Evolutionary conservation across 306 rosid species (phyloP), one percentile per base, ranked within the genome.

Genomic region (Glycyrrhiza uralensis): DNA sequence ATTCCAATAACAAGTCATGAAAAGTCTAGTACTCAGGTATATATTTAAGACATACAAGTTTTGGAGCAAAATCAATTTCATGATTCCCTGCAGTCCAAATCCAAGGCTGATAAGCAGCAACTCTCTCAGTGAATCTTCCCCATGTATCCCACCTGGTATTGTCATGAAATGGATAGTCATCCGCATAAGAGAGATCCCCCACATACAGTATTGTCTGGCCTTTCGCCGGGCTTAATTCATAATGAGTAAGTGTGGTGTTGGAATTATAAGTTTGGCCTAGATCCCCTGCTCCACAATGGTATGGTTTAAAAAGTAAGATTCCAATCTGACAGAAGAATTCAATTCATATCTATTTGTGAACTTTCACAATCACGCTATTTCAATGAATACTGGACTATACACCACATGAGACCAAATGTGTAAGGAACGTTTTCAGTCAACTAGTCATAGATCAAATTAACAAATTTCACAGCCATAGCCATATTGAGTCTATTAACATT

Each of bases 51-150:
- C 78, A n/a, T 74, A 84, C 88, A 81, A 85, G 41, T n/a, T 81
- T 4, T 2, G 86, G 88, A 62, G 84, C 84, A 69, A 70, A 77
- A 79, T 85, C 88, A 35, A 71, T 32, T 49, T 85, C 88, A 52
- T 85, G 88, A 63, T 85, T 85, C 2, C 88, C 88, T 18, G 82
- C 86, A 50, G 82, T 74, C 87, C 93, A 89, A 73, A 87, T 83
- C 93, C 96, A 92, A 35, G 92, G 93, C 56, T 92, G 97, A 80
- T 87, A 72, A 12, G 97, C 93, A 57, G 78, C 82, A 83, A 59
- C 75, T 70, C 93, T 86, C 69, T 92, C 97, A 0, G 46, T 9
- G 44, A 89, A 92, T 42, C 97, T 85, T 61, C 92, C 82, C 97
- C 97, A 92, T 12, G 92, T 81, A 62, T 89, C 96, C 96, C 97